Evolutionary conservation across 2,329 filamentous ascomycete species (phyloP).

Genomic region (Ceratocystis papillata): DNA sequence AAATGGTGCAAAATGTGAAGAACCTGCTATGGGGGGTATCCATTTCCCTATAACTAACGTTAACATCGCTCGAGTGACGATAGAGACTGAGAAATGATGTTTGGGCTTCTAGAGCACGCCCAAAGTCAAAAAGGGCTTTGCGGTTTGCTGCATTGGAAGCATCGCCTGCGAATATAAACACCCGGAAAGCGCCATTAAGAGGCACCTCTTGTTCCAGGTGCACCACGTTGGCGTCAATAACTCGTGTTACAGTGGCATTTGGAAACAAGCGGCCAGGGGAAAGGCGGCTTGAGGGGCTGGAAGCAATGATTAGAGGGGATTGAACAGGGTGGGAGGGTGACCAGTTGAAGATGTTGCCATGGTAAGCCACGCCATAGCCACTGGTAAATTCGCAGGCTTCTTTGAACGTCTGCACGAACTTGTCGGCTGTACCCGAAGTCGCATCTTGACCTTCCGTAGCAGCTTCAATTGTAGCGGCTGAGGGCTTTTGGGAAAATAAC

Average conservation of each 20-base stretch:
- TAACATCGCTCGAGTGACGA: constrained; percentile 47
- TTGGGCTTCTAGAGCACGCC: constrained; percentile 50
- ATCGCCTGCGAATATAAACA: constrained; percentile 75
- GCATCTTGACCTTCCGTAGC: constrained; percentile 39
- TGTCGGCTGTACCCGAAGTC: constrained; percentile 38
- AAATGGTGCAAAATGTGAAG: constrained; percentile 67
- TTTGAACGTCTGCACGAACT: constrained; percentile 84
- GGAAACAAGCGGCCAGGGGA: constrained; percentile 64
- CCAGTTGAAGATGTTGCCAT: constrained; percentile 77
- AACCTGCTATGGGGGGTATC: constrained; percentile 78
- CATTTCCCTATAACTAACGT: constrained; percentile 63
- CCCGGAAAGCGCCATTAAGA: constrained; percentile 74
- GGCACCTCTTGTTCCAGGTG: constrained; percentile 85
- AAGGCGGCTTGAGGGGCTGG: constrained; percentile 46
- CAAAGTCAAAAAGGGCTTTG: constrained; percentile 59
- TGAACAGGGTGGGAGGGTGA: constrained; percentile 59
- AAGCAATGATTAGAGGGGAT: constrained; percentile 57
- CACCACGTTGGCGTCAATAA: constrained; percentile 80
- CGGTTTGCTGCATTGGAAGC: constrained; percentile 41
- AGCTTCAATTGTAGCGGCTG: constrained; percentile 59
- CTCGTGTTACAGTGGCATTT: constrained; percentile 71
- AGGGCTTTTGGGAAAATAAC: constrained; percentile 72
- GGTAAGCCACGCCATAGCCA: constrained; percentile 81
- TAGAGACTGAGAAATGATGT: constrained; percentile 63
- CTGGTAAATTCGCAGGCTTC: constrained; percentile 84